Evolutionary conservation across 208 protist genomes (phyloP).

Genomic region (Wallacemonas sp.): DNA sequence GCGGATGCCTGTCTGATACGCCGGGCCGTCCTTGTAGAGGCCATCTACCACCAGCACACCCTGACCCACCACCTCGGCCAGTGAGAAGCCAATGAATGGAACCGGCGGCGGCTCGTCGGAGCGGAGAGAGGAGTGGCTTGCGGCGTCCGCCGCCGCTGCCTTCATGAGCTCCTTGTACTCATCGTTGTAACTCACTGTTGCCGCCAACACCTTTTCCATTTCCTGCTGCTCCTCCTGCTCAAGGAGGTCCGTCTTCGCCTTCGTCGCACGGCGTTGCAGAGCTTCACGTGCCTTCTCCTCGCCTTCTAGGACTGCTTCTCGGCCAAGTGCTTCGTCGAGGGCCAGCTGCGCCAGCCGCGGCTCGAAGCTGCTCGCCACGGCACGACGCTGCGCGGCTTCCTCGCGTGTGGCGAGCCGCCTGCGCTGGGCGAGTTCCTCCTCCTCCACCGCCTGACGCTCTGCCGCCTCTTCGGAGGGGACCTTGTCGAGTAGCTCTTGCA

Average conservation of each 20-base stretch:
- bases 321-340: not conserved
- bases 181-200: constrained; percentile 18
- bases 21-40: constrained; percentile 36
- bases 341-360: not conserved
- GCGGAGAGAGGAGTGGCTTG: not conserved
- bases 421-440: not conserved
- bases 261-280: not conserved
- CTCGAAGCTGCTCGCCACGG: not conserved
- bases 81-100: constrained; percentile 55
- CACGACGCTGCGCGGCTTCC: not conserved
- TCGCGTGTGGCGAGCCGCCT: not conserved
- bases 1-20: constrained; percentile 50
- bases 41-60: constrained; percentile 31
- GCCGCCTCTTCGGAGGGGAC: not conserved
- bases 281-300: not conserved
- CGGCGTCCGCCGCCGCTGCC: not conserved
- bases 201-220: constrained; percentile 20
- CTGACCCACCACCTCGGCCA: constrained; percentile 26
- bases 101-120: constrained; percentile 14
- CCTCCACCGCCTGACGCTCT: not conserved
- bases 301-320: not conserved
- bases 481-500: not conserved
- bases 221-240: constrained; percentile 5
- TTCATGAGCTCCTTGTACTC: constrained; percentile 31
- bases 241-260: not conserved